Percentiles rank a stretch among this genome's conserved stretches.
phyloP scores from a whole-genome alignment of 805 yeast species.

The Monosporozyma yasuniensis region DNA sequence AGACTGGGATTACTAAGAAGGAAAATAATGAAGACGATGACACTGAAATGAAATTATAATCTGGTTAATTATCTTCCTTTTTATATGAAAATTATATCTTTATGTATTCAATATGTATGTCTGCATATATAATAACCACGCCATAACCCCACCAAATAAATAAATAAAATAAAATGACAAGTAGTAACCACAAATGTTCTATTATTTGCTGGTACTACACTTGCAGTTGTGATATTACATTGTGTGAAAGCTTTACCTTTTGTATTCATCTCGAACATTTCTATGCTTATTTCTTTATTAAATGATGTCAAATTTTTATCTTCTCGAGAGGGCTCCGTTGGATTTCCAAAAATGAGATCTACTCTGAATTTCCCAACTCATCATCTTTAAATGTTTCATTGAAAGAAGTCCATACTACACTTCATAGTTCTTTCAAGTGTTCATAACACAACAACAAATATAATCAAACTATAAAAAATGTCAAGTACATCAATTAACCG shows the following conservation, averaged over 20 bases:
- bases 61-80: not conserved
- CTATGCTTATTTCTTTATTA: too few relatives aligned
- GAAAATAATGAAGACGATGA: conserved; percentile 34
- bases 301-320: too few relatives aligned
- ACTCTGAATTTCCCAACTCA: not conserved
- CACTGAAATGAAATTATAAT: conserved; percentile 12
- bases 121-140: not conserved
- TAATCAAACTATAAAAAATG: conserved; percentile 16
- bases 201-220: not conserved
- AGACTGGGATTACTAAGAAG: conserved; percentile 56
- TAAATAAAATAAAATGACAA: not conserved
- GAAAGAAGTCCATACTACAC: not conserved
- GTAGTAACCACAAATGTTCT: too few relatives aligned
- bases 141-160: not conserved
- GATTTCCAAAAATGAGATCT: not conserved
- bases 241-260: not conserved
- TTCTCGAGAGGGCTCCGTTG: not conserved
- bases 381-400: not conserved
- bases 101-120: not conserved
- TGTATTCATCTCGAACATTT: not conserved
- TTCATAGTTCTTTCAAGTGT: not conserved
- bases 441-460: not conserved
- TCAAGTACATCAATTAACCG: conserved; percentile 60
- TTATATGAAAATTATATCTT: conserved; percentile 4
- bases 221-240: not conserved